Evolutionary conservation across 495 filamentous ascomycete species (phyloP), one percentile per base, ranked within the genome.

Genomic region (Penicillium coffeae): DNA sequence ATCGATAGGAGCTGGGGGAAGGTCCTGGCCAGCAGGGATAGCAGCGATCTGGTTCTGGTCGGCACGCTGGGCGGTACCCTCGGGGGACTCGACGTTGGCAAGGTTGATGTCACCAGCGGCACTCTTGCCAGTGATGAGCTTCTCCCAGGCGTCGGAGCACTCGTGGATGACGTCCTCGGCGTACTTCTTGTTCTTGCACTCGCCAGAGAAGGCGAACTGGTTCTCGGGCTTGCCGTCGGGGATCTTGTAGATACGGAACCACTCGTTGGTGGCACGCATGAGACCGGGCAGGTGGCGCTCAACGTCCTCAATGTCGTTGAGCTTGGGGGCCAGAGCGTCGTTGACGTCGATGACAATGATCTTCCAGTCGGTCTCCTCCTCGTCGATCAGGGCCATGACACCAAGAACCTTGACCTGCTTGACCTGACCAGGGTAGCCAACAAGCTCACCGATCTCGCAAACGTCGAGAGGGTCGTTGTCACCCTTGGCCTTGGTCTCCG

Each of bases 241-340:
- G 75, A 99, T 97, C 82, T 97, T 97, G 85, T 99, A 99, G 82
- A 99, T 97, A 72, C 94, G 89, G 88, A 99, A 99, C 94, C 94
- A 99, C 81, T 99, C 94, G 68, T 99, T 99, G 66, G 93, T 97
- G 64, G 94, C 94, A 55, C 94, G 83, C 64, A 99, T 77, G 33
- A 97, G 86, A 52, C 94, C 94, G 36, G 94, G 94, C 19, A 99
- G 87, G 79, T 97, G 94, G 66, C 92, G 85, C 80, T 97, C 94
- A 48, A 99, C 92, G 71, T 99, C 94, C 80, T 97, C 94, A 60
- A 99, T 86, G 71, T 97, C 92, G 73, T 99, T 90, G 60, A 99
- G 89, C 81, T 95, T 95, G 52, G 87, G 69, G 42, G 94, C 94
- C 46, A 99, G 77, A 58, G 94, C 93, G 75, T 97, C 94, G 71